These are phyloP conservation scores for Cercospora citrullina DNA, from an alignment of 2,329 filamentous ascomycete genomes.

Conservation along the genomic window DNA sequence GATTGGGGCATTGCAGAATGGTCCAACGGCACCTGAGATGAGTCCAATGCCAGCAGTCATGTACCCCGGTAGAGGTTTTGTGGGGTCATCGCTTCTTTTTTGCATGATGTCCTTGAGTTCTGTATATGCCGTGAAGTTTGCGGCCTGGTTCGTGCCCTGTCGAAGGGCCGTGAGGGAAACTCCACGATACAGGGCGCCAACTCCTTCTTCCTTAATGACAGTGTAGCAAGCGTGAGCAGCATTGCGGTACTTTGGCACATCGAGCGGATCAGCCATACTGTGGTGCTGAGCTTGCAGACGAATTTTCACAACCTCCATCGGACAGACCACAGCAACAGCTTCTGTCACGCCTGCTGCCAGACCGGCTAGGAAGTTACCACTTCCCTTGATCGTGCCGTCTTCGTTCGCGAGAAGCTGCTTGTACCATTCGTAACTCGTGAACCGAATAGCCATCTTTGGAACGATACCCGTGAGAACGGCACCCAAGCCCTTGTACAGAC, in stretches of 20 bases:
- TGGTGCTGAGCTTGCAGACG: slow-evolving; percentile 97
- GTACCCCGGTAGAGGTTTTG: slow-evolving; percentile 72
- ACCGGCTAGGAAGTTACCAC: slow-evolving; percentile 76
- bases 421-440: slow-evolving; percentile 95
- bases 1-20: slow-evolving; percentile 93
- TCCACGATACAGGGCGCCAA: slow-evolving; percentile 85
- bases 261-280: slow-evolving; percentile 93
- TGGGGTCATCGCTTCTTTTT: slow-evolving; percentile 68
- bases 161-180: slow-evolving; percentile 90
- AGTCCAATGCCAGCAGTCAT: slow-evolving; percentile 91
- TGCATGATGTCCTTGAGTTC: slow-evolving; percentile 84
- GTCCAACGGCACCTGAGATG: slow-evolving; percentile 90
- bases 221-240: slow-evolving; percentile 82
- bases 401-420: slow-evolving; percentile 77
- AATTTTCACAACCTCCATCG: slow-evolving; percentile 99
- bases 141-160: slow-evolving; percentile 95
- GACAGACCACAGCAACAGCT: slow-evolving; percentile 92
- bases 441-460: slow-evolving; percentile 98
- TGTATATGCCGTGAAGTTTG: slow-evolving; percentile 97
- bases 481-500: slow-evolving; percentile 96
- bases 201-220: slow-evolving; percentile 86
- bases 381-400: slow-evolving; percentile 66
- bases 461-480: slow-evolving; percentile 95
- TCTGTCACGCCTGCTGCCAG: slow-evolving; percentile 92
- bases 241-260: slow-evolving; percentile 95